These are phyloP conservation scores for Magnaporthiopsis incrustans DNA, from an alignment of 2,329 filamentous ascomycete species.

Conservation along the genomic window DNA sequence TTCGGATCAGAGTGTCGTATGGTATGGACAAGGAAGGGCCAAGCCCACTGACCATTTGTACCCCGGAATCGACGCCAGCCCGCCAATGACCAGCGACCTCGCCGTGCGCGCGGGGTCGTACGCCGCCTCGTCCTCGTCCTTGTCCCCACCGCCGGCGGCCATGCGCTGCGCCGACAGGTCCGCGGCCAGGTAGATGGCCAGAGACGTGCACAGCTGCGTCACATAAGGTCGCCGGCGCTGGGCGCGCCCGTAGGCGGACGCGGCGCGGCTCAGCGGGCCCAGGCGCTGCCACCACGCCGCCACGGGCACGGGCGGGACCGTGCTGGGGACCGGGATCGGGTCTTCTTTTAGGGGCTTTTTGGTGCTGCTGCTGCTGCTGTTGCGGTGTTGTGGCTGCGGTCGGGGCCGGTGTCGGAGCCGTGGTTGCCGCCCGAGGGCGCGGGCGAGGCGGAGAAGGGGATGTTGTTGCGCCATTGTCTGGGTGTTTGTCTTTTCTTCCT, in stretches of 20 bases:
- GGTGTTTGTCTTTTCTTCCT: too few species aligned
- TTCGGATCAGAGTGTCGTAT: too few species aligned
- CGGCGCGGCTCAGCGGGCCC: constrained; percentile 45
- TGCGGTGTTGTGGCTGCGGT: too few species aligned
- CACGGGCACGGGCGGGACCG: constrained; percentile 36
- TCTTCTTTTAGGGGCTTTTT: constrained; percentile 14
- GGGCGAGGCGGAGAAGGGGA: too few species aligned
- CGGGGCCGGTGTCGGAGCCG: too few species aligned
- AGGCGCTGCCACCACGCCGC: constrained; percentile 52
- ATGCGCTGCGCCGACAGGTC: constrained; percentile 73
- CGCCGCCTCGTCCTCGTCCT: constrained; percentile 26
- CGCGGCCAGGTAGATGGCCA: constrained; percentile 71
- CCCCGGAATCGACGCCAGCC: constrained; percentile 63
- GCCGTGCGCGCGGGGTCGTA: constrained; percentile 65
- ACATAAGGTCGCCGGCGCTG: constrained; percentile 65
- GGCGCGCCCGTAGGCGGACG: constrained; percentile 57
- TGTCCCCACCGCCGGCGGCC: constrained; percentile 28
- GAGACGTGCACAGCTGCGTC: constrained; percentile 69
- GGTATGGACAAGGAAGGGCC: too few species aligned
- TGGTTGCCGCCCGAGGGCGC: too few species aligned
- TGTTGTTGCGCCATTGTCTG: too few species aligned
- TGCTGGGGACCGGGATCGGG: constrained; percentile 35
- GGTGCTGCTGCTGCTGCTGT: too few species aligned
- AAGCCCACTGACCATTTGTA: constrained; percentile 74
- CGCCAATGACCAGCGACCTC: constrained; percentile 68